Evolutionary conservation across 305 asterid species (phyloP), one percentile per base, ranked within the genome.

Genomic region (Solanum aculeatissimum): DNA sequence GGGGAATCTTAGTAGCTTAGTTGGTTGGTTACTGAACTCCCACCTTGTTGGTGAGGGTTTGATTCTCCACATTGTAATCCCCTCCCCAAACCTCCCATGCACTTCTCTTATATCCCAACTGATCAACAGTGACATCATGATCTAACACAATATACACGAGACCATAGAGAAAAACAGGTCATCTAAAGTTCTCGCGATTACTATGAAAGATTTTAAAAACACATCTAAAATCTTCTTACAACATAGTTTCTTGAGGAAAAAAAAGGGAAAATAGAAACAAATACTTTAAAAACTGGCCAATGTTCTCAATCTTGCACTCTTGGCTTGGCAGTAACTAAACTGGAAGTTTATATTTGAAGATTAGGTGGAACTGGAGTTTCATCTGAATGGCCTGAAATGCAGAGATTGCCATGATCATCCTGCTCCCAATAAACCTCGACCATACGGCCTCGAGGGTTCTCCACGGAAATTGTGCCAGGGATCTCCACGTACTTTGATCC

Each of bases 341-440:
- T 55, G 35, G 84, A 19, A 66, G 84, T 71, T 53, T 81, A 53
- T 14, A 40, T 68, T 75, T 84, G 80, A 70, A 87, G 63, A 83
- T 86, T 85, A 21, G 84, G 72, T 25, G 91, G 90, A 72, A 89
- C 82, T 60, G 91, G 88, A 23, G 79, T 77, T 72, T 89, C 91
- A 68, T 81, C 27, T 53, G 91, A 87, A 6, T 89, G 90, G 23
- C 88, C 91, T 63, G 91, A 87, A 38, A 89, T 89, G 91, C 91
- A 87, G 58, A 89, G 91, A 47, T 74, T 86, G 12, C 91, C 91
- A 2, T 89, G 42, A 66, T 89, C 91, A 78, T 89, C 91, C 21
- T 89, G 91, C 35, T 87, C 87, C 91, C 91, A 89, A 49, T 77
- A 82, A 4, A 89, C 90, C 86, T 89, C 91, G 21, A 89, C 89